Evolutionary conservation across 2,329 filamentous ascomycete genomes (phyloP).

Genomic region (Diaporthe vexans): DNA sequence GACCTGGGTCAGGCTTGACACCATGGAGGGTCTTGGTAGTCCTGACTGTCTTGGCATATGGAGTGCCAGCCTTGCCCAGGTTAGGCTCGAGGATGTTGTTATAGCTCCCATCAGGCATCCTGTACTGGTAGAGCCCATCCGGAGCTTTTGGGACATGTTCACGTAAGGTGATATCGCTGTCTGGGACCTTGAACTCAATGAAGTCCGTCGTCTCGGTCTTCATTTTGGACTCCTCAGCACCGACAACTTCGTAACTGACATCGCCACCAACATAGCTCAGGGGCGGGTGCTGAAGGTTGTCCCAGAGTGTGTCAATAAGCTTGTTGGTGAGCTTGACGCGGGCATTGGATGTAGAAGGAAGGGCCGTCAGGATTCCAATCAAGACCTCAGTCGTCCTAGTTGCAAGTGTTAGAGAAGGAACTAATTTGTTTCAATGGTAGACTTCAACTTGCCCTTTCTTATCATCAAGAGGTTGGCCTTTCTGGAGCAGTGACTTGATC

Average conservation of each 20-base stretch:
- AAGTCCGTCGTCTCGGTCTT: conserved; percentile 51
- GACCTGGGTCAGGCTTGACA: conserved; percentile 69
- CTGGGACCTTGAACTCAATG: conserved; percentile 56
- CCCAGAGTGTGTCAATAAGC: conserved; percentile 67
- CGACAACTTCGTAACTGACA: conserved; percentile 52
- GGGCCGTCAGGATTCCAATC: conserved; percentile 56
- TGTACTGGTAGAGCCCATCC: conserved; percentile 51
- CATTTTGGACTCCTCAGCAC: conserved; percentile 53
- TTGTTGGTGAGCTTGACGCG: conserved; percentile 60
- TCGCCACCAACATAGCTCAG: conserved; percentile 51
- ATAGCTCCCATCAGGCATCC: conserved; percentile 36
- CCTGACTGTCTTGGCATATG: conserved; percentile 74
- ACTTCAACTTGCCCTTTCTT: conserved; percentile 14
- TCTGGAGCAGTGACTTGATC: conserved; percentile 7
- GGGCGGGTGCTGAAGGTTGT: conserved; percentile 68
- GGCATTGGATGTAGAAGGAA: conserved; percentile 52
- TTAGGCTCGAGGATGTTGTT: conserved; percentile 73
- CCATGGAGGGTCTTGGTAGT: conserved; percentile 58
- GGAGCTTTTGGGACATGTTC: conserved; percentile 55
- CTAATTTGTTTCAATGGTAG: background rate
- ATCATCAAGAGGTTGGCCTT: conserved; percentile 15
- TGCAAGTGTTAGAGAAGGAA: conserved; percentile 38
- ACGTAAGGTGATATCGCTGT: conserved; percentile 2
- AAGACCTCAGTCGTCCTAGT: conserved; percentile 56
- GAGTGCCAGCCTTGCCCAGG: conserved; percentile 75